Conservation (phyloP, 2,329 filamentous ascomycete species). For the Diaporthe sp. region DNA sequence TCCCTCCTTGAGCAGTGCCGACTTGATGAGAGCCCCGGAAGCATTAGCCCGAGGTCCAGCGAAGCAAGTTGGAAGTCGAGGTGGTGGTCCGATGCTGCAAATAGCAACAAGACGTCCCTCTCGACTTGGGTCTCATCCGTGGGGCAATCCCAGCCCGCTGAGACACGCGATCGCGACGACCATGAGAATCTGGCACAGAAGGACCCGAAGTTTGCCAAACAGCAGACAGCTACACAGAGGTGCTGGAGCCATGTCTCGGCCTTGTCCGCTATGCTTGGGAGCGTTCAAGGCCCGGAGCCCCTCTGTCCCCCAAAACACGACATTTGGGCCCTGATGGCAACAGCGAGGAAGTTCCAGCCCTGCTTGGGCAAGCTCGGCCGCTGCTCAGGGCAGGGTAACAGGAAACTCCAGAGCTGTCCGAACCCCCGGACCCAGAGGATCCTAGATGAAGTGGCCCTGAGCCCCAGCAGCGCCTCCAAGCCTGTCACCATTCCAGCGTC, state of each 20-base stretch:
- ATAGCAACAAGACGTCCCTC: constrained; percentile 18
- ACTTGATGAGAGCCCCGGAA: neutral
- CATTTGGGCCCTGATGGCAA: constrained; percentile 22
- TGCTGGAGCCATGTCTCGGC: constrained; percentile 7
- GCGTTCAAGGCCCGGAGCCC: neutral
- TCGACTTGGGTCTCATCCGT: neutral
- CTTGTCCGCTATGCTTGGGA: constrained; percentile 4
- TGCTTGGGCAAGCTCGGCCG: neutral
- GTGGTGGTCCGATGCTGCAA: constrained; percentile 2
- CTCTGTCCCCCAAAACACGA: constrained; percentile 20
- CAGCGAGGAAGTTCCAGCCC: constrained; percentile 24
- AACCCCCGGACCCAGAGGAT: neutral
- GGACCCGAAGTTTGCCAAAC: neutral
- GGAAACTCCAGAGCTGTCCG: constrained; percentile 17
- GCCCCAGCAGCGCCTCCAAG: constrained; percentile 23
- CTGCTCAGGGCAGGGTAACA: neutral
- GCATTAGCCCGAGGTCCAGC: constrained; percentile 3
- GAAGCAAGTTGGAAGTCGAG: constrained; percentile 26
- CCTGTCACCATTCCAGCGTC: constrained; percentile 2
- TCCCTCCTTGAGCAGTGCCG: constrained; percentile 32
- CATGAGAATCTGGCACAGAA: neutral
- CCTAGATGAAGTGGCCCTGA: constrained; percentile 1
- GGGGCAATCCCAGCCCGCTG: neutral
- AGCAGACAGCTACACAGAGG: constrained; percentile 4
- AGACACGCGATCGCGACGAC: neutral